Conservation (phyloP, 2,329 filamentous ascomycete species). For the Phyllosticta capitalensis region DNA sequence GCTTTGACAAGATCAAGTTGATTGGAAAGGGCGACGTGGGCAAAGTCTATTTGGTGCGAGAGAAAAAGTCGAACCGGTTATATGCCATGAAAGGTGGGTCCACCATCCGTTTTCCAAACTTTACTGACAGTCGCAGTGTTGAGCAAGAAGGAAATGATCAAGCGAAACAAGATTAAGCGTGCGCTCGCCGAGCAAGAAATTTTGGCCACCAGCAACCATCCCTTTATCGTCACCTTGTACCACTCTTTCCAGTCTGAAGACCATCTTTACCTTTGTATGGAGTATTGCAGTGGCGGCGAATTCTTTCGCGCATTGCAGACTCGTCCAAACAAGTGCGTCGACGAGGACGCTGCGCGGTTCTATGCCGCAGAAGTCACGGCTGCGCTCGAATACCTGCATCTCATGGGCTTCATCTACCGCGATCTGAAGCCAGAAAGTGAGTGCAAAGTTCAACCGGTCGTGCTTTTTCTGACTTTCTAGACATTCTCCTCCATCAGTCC, state of each 20-base stretch:
- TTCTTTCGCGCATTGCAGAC: slow-evolving; percentile 97
- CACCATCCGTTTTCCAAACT: background rate
- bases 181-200: slow-evolving; percentile 97
- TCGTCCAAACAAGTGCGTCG: slow-evolving; percentile 90
- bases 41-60: slow-evolving; percentile 93
- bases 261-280: slow-evolving; percentile 98
- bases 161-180: slow-evolving; percentile 99
- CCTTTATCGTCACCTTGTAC: slow-evolving; percentile 96
- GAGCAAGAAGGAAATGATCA: slow-evolving; percentile 99
- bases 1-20: slow-evolving; percentile 99
- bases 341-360: slow-evolving; percentile 92
- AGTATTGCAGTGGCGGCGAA: slow-evolving; percentile 97
- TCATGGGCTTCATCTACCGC: slow-evolving; percentile 99
- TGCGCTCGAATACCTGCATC: slow-evolving; percentile 87
- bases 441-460: slow-evolving; percentile 28
- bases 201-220: slow-evolving; percentile 94
- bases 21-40: slow-evolving; percentile 98
- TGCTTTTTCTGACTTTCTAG: slow-evolving; percentile 43
- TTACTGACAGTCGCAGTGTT: slow-evolving; percentile 53
- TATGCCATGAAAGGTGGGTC: slow-evolving; percentile 95
- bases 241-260: slow-evolving; percentile 99
- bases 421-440: slow-evolving; percentile 94
- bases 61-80: slow-evolving; percentile 91
- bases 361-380: slow-evolving; percentile 97
- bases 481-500: slow-evolving; percentile 96